A percentile compares a stretch with the other conserved stretches of the same genome.
Conservation (phyloP, 2,329 filamentous ascomycete species). For the Bipolaris bicolor region DNA sequence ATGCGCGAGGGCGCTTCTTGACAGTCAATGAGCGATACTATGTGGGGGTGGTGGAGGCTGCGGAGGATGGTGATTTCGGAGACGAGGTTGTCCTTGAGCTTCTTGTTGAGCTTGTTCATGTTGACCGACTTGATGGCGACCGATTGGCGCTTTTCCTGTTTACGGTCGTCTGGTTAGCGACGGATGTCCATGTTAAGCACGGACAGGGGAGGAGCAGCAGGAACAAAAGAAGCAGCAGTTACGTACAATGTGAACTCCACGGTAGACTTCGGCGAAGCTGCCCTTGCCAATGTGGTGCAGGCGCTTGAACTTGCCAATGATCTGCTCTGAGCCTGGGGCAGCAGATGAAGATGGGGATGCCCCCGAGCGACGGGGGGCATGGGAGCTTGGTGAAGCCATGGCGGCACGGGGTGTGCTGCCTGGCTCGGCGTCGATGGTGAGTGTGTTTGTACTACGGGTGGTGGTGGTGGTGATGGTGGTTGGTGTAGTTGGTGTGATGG, state of each 20-base stretch:
- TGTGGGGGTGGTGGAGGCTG: slow-evolving; percentile 91
- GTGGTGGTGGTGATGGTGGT: background rate
- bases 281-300: slow-evolving; percentile 93
- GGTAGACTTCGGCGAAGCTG: slow-evolving; percentile 95
- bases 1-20: slow-evolving; percentile 86
- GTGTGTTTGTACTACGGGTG: slow-evolving; percentile 7
- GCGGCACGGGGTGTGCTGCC: slow-evolving; percentile 40
- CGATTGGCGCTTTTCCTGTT: slow-evolving; percentile 75
- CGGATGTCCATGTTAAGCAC: background rate
- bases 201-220: background rate
- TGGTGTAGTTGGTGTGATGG: background rate
- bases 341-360: slow-evolving; percentile 44
- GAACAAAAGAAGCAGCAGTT: background rate
- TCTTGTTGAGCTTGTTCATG: slow-evolving; percentile 86
- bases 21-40: slow-evolving; percentile 94
- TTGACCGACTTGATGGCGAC: slow-evolving; percentile 98
- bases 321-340: slow-evolving; percentile 30
- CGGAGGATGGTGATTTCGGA: slow-evolving; percentile 96
- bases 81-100: slow-evolving; percentile 94
- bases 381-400: slow-evolving; percentile 45
- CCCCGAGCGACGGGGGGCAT: slow-evolving; percentile 46
- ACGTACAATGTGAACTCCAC: slow-evolving; percentile 78
- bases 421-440: slow-evolving; percentile 21
- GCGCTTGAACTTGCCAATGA: slow-evolving; percentile 78
- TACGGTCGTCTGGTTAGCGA: slow-evolving; percentile 22